phyloP scores from a whole-genome alignment of 495 filamentous ascomycete genomes.

The Apiosordaria backusii region DNA sequence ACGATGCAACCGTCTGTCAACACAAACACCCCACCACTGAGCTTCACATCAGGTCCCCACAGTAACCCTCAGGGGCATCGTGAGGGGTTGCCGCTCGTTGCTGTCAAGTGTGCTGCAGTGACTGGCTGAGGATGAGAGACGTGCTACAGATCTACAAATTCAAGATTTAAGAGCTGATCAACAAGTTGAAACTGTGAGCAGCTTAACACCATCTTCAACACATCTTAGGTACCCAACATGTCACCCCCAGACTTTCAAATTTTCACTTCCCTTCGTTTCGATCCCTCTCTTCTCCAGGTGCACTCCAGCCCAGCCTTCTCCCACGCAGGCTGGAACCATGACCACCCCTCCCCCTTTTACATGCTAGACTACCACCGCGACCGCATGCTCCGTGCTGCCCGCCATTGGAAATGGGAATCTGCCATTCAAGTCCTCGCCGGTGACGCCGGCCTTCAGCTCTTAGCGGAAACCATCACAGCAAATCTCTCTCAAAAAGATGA shows the following conservation, averaged over 20 bases:
- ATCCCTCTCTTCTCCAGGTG: constrained; percentile 55
- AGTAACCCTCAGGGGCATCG: background rate
- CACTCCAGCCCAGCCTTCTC: constrained; percentile 28
- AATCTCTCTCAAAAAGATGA: constrained; percentile 37
- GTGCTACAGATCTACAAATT: no score
- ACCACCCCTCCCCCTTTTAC: constrained; percentile 66
- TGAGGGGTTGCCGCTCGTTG: background rate
- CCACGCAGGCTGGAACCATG: constrained; percentile 41
- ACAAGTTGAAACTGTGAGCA: background rate
- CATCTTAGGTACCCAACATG: background rate
- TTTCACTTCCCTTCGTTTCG: constrained; percentile 74
- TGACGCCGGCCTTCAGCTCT: constrained; percentile 35
- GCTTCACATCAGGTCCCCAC: background rate
- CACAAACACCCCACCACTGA: background rate
- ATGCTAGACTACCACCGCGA: constrained; percentile 79
- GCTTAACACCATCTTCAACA: background rate
- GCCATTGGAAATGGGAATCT: constrained; percentile 60
- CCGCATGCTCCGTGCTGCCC: constrained; percentile 69
- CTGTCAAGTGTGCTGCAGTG: background rate
- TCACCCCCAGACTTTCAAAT: constrained; percentile 48
- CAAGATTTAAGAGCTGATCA: no score
- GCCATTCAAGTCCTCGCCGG: constrained; percentile 45
- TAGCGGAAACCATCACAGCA: constrained; percentile 27
- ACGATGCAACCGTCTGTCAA: background rate
- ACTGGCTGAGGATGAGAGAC: no score